Evolutionary conservation across 495 filamentous ascomycete species (phyloP).

Genomic region (Tuber borchii): DNA sequence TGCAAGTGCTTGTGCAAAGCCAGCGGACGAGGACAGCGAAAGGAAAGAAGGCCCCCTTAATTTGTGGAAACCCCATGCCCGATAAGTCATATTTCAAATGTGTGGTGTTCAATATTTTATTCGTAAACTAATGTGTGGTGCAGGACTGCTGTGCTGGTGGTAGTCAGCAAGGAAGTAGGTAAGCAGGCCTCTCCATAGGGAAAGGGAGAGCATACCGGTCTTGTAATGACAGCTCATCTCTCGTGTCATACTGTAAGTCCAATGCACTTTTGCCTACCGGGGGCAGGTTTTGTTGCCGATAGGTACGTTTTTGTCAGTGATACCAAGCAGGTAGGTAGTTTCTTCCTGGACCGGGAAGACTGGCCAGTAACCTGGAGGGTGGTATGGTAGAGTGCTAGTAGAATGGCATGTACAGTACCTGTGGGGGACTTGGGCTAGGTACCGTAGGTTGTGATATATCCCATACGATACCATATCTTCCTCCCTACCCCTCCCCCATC

Average conservation of each 20-base stretch:
- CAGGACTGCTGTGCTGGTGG: background rate
- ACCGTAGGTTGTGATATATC: background rate
- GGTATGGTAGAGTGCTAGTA: background rate
- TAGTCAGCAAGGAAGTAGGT: background rate
- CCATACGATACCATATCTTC: background rate
- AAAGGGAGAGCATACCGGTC: background rate
- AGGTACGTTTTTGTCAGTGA: background rate
- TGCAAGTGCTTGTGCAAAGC: background rate
- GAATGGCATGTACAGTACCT: background rate
- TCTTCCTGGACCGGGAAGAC: background rate
- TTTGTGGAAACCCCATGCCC: background rate
- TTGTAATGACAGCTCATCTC: conserved; percentile 3
- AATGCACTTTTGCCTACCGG: background rate
- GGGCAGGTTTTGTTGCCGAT: background rate
- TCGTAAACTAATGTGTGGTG: background rate
- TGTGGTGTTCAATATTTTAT: too few relatives aligned
- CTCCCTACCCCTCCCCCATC: background rate
- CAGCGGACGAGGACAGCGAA: background rate
- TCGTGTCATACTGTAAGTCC: background rate
- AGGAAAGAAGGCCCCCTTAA: background rate
- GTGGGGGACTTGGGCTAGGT: background rate
- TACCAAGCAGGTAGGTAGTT: background rate
- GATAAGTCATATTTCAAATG: background rate
- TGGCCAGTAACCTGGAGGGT: background rate
- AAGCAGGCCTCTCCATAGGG: background rate